These are phyloP conservation scores for Diutina catenulata DNA, from an alignment of 1,139 yeast genomes.

Conservation along the genomic window DNA sequence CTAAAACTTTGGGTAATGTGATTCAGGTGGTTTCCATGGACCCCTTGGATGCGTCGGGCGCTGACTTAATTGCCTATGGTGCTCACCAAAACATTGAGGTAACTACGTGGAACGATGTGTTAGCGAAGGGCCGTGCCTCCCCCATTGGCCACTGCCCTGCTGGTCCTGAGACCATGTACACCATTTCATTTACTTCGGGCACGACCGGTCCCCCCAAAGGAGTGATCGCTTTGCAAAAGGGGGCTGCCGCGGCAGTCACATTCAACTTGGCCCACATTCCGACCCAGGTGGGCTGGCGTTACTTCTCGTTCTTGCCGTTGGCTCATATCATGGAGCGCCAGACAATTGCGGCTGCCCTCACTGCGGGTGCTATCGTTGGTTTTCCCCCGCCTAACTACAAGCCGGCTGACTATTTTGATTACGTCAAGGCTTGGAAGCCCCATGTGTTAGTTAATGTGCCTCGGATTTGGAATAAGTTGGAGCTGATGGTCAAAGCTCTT, in stretches of 20 bases:
- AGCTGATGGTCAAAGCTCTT: constrained; percentile 11
- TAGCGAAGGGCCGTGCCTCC: background rate
- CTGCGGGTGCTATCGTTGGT: constrained; percentile 12
- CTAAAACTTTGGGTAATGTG: constrained; percentile 11
- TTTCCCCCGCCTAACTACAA: constrained; percentile 18
- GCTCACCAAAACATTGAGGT: constrained; percentile 8
- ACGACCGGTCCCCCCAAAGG: constrained; percentile 35
- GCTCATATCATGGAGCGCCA: constrained; percentile 33
- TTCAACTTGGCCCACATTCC: constrained; percentile 11
- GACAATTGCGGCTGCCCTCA: constrained; percentile 9
- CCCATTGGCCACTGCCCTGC: constrained; percentile 13
- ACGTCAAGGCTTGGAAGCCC: constrained; percentile 18
- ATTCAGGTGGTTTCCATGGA: constrained; percentile 15
- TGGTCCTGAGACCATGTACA: constrained; percentile 18
- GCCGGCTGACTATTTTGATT: constrained; percentile 11
- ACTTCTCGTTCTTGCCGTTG: constrained; percentile 22
- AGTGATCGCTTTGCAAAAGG: constrained; percentile 21
- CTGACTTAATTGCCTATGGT: constrained; percentile 10
- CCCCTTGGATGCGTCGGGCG: constrained; percentile 12
- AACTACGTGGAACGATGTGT: constrained; percentile 2
- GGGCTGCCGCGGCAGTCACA: constrained; percentile 18
- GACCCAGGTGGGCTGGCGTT: constrained; percentile 10
- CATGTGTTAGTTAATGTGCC: constrained; percentile 27
- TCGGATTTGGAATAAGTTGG: constrained; percentile 26
- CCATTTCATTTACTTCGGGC: constrained; percentile 32